Conservation (phyloP, 2,329 filamentous ascomycete genomes). For the Lachnellula arida region DNA sequence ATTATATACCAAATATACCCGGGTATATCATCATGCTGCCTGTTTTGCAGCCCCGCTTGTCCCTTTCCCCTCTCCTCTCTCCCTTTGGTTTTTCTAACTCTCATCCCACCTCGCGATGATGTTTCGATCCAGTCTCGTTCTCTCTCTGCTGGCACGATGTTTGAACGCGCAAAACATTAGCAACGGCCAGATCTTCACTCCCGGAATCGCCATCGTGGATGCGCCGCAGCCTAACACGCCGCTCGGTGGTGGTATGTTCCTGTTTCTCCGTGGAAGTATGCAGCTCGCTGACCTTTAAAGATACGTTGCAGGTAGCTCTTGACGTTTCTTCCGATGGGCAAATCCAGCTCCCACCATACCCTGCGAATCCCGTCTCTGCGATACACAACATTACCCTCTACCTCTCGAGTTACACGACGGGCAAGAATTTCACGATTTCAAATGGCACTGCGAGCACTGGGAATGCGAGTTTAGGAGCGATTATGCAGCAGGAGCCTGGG, state of each 20-base stretch:
- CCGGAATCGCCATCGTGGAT: conserved; percentile 62
- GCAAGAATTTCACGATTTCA: conserved; percentile 63
- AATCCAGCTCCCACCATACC: conserved; percentile 53
- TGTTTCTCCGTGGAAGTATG: background rate
- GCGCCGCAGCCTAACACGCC: conserved; percentile 62
- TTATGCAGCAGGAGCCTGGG: conserved; percentile 58
- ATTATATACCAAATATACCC: conserved; percentile 9
- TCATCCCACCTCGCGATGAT: conserved; percentile 11
- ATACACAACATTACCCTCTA: conserved; percentile 64
- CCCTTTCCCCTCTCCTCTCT: conserved; percentile 11
- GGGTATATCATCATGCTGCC: conserved; percentile 17
- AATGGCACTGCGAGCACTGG: conserved; percentile 52
- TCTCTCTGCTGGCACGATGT: conserved; percentile 15
- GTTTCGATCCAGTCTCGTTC: conserved; percentile 10
- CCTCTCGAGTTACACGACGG: conserved; percentile 57
- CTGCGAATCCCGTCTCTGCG: conserved; percentile 47
- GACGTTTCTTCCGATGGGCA: conserved; percentile 63
- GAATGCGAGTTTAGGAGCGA: conserved; percentile 53
- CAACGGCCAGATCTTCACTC: conserved; percentile 65
- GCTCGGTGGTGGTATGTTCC: conserved; percentile 52
- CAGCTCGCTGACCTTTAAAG: conserved; percentile 23
- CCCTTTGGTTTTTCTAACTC: background rate
- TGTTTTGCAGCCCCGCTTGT: conserved; percentile 9
- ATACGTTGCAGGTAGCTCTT: conserved; percentile 57
- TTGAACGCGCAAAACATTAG: conserved; percentile 48